A percentile compares a stretch with the other conserved stretches of the same genome.
These are phyloP conservation scores for Tulasnella sp. DNA, from an alignment of 768 basidiomycete genomes.

Conservation along the genomic window DNA sequence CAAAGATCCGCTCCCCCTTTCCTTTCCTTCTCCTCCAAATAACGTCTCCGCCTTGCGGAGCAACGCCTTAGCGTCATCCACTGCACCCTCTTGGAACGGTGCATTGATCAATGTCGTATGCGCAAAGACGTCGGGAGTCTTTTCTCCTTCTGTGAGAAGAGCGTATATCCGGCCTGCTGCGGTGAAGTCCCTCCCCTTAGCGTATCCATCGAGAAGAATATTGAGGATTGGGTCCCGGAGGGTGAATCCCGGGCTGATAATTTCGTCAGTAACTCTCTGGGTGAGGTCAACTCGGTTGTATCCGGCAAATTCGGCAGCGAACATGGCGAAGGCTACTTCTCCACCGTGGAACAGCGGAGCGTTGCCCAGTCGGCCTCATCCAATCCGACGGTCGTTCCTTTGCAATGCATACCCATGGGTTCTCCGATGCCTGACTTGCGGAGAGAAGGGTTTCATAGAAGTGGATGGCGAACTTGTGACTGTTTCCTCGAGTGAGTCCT, in stretches of 20 bases:
- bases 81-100: constrained; percentile 13
- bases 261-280: constrained; percentile 8
- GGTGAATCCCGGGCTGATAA: not conserved
- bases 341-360: no score
- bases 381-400: no score
- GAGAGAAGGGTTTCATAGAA: no score
- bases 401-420: no score
- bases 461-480: no score
- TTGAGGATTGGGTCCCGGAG: not conserved
- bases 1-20: no score
- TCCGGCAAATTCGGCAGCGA: constrained; percentile 12
- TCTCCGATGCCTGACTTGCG: no score
- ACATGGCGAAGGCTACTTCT: no score
- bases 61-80: constrained; percentile 14
- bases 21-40: no score
- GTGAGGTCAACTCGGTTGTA: constrained; percentile 17
- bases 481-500: no score
- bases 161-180: not conserved
- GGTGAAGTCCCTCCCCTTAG: constrained; percentile 10
- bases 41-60: not conserved
- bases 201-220: constrained; percentile 19
- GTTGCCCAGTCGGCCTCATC: no score
- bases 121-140: constrained; percentile 3
- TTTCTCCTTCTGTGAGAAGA: not conserved
- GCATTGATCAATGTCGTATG: constrained; percentile 21